Evolutionary conservation across 31 red algal species (phyloP).

Genomic region (Porphyra umbilicalis): DNA sequence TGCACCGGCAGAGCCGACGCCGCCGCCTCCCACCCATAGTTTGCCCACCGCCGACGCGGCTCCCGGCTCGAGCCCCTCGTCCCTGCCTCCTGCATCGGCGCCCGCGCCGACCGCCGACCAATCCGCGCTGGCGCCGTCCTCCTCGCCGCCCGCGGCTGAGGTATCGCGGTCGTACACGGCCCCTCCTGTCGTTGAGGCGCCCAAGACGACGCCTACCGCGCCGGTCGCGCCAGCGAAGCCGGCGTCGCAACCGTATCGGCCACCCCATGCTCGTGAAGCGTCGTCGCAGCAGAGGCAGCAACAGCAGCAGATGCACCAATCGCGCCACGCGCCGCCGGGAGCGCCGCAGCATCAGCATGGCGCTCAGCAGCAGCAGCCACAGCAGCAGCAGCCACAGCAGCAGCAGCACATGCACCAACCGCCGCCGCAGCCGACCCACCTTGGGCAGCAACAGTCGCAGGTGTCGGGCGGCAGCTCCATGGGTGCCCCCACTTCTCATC

Average conservation of each 20-base stretch:
- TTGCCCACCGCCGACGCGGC: not conserved
- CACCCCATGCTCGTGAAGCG: not conserved
- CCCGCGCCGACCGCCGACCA: not conserved
- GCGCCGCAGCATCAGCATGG: not conserved
- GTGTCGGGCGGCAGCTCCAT: not conserved
- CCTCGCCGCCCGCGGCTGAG: not conserved
- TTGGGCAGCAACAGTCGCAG: not conserved
- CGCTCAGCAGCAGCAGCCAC: not conserved
- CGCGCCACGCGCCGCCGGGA: not conserved
- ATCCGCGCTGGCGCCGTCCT: not conserved
- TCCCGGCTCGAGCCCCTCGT: not conserved
- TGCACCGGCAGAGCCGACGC: not conserved
- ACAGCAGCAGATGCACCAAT: not conserved
- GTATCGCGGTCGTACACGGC: not conserved
- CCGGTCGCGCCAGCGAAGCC: not conserved
- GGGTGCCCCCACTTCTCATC: not conserved
- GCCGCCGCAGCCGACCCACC: not conserved
- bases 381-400: not conserved
- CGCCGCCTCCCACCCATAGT: not conserved
- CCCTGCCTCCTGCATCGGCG: not conserved
- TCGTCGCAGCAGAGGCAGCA: not conserved
- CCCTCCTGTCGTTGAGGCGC: not conserved
- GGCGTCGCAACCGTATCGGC: not conserved
- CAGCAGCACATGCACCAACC: not conserved
- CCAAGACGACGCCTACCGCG: not conserved